Evolutionary conservation across 352 stramenopile species (phyloP).

Genomic region (Phytopythium sindhum): DNA sequence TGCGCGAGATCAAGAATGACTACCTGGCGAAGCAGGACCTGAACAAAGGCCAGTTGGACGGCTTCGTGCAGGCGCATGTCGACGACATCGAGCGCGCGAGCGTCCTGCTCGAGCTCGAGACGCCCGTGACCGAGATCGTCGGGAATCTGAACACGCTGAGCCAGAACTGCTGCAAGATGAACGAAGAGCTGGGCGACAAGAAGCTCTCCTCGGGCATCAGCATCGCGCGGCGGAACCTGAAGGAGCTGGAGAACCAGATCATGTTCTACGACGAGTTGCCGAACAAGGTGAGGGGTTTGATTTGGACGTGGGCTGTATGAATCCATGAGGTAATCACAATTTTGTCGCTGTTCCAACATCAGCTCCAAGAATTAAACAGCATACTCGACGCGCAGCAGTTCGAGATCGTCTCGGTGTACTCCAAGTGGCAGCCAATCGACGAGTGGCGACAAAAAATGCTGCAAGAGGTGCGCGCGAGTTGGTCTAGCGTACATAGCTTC

Average conservation of each 20-base stretch:
- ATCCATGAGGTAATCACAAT: neutral
- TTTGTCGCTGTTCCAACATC: neutral
- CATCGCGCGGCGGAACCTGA: slow-evolving; percentile 75
- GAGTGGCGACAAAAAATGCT: slow-evolving; percentile 85
- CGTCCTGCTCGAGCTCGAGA: slow-evolving; percentile 61
- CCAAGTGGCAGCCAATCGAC: slow-evolving; percentile 67
- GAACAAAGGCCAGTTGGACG: slow-evolving; percentile 68
- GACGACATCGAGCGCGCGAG: slow-evolving; percentile 84
- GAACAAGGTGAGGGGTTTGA: slow-evolving; percentile 19
- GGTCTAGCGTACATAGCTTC: too few relatives aligned
- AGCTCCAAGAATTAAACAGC: slow-evolving; percentile 42
- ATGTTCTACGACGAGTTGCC: slow-evolving; percentile 80
- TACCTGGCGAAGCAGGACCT: slow-evolving; percentile 70
- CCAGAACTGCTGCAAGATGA: slow-evolving; percentile 71
- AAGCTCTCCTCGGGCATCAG: slow-evolving; percentile 76
- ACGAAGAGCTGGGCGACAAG: slow-evolving; percentile 80
- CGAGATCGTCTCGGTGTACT: slow-evolving; percentile 62
- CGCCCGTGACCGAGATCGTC: slow-evolving; percentile 61
- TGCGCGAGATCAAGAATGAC: slow-evolving; percentile 84
- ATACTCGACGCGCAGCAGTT: slow-evolving; percentile 45
- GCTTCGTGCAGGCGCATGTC: slow-evolving; percentile 73
- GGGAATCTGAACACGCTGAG: slow-evolving; percentile 52
- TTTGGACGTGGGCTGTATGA: neutral
- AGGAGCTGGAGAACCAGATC: slow-evolving; percentile 79
- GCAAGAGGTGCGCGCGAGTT: slow-evolving; percentile 41